Percentiles rank a stretch among this genome's conserved stretches.
phyloP scores from a whole-genome alignment of 257 asterid species.

The Przewalskia tangutica region DNA sequence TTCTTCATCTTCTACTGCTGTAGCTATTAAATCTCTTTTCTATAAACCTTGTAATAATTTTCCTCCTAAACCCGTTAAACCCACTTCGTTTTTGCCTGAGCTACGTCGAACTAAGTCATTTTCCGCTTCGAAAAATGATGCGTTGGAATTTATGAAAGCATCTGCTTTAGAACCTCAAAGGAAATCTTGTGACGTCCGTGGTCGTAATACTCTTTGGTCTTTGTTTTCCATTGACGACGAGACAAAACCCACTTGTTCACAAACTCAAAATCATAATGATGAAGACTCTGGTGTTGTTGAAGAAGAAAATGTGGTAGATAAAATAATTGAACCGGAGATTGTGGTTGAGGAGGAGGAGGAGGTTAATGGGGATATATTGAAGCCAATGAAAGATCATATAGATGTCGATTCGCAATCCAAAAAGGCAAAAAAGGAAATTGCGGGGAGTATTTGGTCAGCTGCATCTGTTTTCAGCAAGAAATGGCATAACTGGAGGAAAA shows the following conservation, averaged over 20 bases:
- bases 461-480: conserved; percentile 62
- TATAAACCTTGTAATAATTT: conserved; percentile 31
- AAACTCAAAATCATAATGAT: conserved; percentile 1
- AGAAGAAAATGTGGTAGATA: conserved; percentile 31
- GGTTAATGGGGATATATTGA: conserved; percentile 20
- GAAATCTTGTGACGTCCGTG: conserved; percentile 65
- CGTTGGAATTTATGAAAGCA: conserved; percentile 23
- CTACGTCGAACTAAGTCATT: conserved; percentile 56
- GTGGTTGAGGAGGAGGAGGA: conserved; percentile 55
- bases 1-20: conserved; percentile 49
- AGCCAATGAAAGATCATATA: conserved; percentile 78
- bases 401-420: conserved; percentile 51
- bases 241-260: conserved; percentile 15
- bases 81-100: conserved; percentile 35
- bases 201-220: conserved; percentile 40
- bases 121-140: conserved; percentile 61
- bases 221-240: conserved; percentile 39
- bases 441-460: conserved; percentile 55
- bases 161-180: conserved; percentile 50
- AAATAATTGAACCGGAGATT: conserved; percentile 50
- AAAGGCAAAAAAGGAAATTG: conserved; percentile 25
- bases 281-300: conserved; percentile 10
- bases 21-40: conserved; percentile 54
- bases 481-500: conserved; percentile 65
- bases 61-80: conserved; percentile 26